phyloP scores from a whole-genome alignment of 2,329 filamentous ascomycete species.

The Apiospora pterosperma region DNA sequence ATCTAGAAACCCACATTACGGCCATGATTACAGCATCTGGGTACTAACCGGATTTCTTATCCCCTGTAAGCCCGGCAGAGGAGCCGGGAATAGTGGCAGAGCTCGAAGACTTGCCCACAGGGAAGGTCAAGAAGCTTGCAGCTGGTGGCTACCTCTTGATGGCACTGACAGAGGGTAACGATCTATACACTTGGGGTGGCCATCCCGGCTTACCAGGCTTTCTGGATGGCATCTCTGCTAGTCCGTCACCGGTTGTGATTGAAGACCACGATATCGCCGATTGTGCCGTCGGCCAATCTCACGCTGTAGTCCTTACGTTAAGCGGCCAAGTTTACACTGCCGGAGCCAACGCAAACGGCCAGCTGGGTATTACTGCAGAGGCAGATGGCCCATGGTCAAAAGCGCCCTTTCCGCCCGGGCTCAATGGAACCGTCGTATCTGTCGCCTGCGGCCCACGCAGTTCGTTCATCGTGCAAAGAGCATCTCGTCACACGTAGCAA shows the following conservation, averaged over 20 bases:
- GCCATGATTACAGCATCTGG: constrained; percentile 1
- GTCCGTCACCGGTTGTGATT: constrained; percentile 43
- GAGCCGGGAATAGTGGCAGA: constrained; percentile 43
- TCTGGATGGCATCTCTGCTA: constrained; percentile 22
- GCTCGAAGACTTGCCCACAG: constrained; percentile 48
- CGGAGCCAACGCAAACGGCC: constrained; percentile 56
- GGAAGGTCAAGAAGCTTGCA: constrained; percentile 49
- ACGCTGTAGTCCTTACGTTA: constrained; percentile 53
- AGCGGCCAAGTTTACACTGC: constrained; percentile 49
- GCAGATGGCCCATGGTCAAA: constrained; percentile 31
- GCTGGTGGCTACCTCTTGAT: constrained; percentile 56
- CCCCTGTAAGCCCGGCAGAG: constrained; percentile 43
- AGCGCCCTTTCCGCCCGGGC: constrained; percentile 24
- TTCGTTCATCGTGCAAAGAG: constrained; percentile 42
- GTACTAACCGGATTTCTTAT: background rate
- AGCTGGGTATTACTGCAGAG: constrained; percentile 46
- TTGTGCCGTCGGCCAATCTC: constrained; percentile 54
- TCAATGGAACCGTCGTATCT: constrained; percentile 28
- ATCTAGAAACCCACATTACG: background rate
- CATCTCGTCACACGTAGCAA: constrained; percentile 16
- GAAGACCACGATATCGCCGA: constrained; percentile 52
- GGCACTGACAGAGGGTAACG: constrained; percentile 54
- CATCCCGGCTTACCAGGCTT: constrained; percentile 32
- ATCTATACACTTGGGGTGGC: constrained; percentile 62
- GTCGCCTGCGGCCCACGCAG: constrained; percentile 47